Percentiles rank a stretch among this genome's conserved stretches.
Conservation (phyloP, 176 grass and related monocot genomes). For the Bolboschoenus planiculmis region DNA sequence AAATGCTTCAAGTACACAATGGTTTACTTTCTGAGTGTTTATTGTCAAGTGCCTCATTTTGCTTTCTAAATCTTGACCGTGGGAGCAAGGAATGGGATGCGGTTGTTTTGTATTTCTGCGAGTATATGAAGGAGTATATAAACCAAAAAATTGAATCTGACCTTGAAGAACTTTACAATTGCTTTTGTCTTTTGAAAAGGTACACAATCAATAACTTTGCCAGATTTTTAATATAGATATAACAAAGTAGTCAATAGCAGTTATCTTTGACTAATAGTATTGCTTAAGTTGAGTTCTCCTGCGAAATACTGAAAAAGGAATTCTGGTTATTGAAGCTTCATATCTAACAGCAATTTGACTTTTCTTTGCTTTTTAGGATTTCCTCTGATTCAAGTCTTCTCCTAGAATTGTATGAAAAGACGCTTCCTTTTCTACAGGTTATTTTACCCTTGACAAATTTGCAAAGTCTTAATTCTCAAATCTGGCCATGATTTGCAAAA, state of each 20-base stretch:
- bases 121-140: slow-evolving; percentile 60
- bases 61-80: slow-evolving; percentile 28
- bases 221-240: background rate
- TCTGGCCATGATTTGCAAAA: background rate
- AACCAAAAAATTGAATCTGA: slow-evolving; percentile 61
- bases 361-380: slow-evolving; percentile 17
- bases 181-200: slow-evolving; percentile 90
- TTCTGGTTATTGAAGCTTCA: background rate
- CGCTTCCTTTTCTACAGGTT: slow-evolving; percentile 21
- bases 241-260: background rate
- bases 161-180: slow-evolving; percentile 89
- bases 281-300: background rate
- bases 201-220: slow-evolving; percentile 17
- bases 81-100: slow-evolving; percentile 52
- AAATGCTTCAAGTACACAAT: slow-evolving; percentile 49
- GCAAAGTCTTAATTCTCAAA: background rate
- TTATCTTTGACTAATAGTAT: slow-evolving; percentile 1
- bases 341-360: slow-evolving; percentile 13
- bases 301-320: background rate
- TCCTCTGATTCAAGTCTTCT: slow-evolving; percentile 9
- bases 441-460: background rate
- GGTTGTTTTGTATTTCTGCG: slow-evolving; percentile 24
- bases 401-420: slow-evolving; percentile 18
- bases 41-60: slow-evolving; percentile 33
- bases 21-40: slow-evolving; percentile 56